Conservation (phyloP, 768 basidiomycete species). For the Russula lepida region DNA sequence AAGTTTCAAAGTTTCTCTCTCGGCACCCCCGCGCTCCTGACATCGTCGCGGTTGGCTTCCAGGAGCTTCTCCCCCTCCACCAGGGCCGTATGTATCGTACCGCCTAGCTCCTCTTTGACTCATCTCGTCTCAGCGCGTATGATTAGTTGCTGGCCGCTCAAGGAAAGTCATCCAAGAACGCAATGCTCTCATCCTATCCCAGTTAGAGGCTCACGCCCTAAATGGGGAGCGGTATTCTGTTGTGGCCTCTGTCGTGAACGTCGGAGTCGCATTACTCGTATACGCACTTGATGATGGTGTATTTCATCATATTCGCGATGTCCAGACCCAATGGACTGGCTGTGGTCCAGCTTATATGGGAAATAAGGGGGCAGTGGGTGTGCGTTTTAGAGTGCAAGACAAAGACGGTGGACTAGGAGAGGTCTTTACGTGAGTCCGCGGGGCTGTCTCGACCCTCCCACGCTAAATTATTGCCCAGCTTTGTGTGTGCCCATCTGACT, state of each 20-base stretch:
- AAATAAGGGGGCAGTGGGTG: slow-evolving; percentile 91
- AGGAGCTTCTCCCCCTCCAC: slow-evolving; percentile 86
- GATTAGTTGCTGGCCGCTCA: slow-evolving; percentile 69
- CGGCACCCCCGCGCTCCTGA: slow-evolving; percentile 65
- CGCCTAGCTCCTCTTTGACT: slow-evolving; percentile 6
- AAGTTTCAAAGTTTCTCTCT: slow-evolving; percentile 65
- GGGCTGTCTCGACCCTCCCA: neutral
- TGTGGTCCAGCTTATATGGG: slow-evolving; percentile 72
- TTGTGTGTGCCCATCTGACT: slow-evolving; percentile 88
- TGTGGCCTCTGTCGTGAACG: slow-evolving; percentile 73
- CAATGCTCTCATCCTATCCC: slow-evolving; percentile 61
- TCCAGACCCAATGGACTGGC: slow-evolving; percentile 71
- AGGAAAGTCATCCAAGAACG: slow-evolving; percentile 58
- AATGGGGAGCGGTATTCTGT: slow-evolving; percentile 70
- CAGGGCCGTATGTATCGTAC: slow-evolving; percentile 49
- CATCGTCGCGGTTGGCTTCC: slow-evolving; percentile 85
- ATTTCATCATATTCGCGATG: slow-evolving; percentile 50
- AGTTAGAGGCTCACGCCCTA: slow-evolving; percentile 63
- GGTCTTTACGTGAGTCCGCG: slow-evolving; percentile 65
- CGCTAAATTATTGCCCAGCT: slow-evolving; percentile 39
- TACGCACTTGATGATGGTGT: slow-evolving; percentile 71
- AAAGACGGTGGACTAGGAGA: slow-evolving; percentile 55
- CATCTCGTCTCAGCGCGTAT: neutral
- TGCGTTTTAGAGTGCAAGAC: slow-evolving; percentile 66
- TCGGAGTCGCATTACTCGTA: slow-evolving; percentile 80